Base-by-base conservation (phyloP, 1,284 basidiomycete species). In the Xerocomus amazonicus region DNA sequence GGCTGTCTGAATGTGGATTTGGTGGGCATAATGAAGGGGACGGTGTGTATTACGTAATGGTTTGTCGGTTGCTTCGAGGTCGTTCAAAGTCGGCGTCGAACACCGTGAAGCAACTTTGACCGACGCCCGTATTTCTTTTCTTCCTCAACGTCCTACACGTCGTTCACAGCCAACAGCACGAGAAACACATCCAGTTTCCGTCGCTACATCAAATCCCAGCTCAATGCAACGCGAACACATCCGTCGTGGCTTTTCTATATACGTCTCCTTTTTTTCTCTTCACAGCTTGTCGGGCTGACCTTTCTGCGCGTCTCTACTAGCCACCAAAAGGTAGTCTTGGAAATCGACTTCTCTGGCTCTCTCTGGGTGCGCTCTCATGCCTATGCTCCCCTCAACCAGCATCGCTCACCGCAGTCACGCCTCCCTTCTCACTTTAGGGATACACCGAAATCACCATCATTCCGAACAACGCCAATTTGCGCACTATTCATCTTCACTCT, bases 1-100 rank as follows among this genome's bases (percentile, higher is more conserved):
- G 92, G 89, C 60, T 86, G 85, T 56, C 93, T 86, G 74, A 91
- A 99, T 61, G 94, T 84, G 27, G 93, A 96, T 70, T 85, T 90
- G 57, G 74, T 72, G 45, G 85, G 74, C 84, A 87, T 87, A 19
- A 12, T 48, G 26, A 28, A 27, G 26, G 16, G 39, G 26, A 41
- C 9, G 27, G 39, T 12, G n/a, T 37, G 34, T 19, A 47, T 66
- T 66, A 70, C 57, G 51, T 66, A 70, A 70, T 56, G 9, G 32
- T 44, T 51, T 40, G 56, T 67, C 55, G 57, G 63, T 67, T 61
- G 50, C 54, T 52, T 49, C 63, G 41, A 44, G 52, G 17, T 35
- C 66, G 59, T 50, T 35, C 19, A 23, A 23, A 23, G 59, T 50
- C 46, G 46, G 52, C 41, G 54, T 47, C 50, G 56, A 56, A 39